Evolutionary conservation across 164 flowering plant species (phyloP).

Genomic region (Taxillus chinensis): DNA sequence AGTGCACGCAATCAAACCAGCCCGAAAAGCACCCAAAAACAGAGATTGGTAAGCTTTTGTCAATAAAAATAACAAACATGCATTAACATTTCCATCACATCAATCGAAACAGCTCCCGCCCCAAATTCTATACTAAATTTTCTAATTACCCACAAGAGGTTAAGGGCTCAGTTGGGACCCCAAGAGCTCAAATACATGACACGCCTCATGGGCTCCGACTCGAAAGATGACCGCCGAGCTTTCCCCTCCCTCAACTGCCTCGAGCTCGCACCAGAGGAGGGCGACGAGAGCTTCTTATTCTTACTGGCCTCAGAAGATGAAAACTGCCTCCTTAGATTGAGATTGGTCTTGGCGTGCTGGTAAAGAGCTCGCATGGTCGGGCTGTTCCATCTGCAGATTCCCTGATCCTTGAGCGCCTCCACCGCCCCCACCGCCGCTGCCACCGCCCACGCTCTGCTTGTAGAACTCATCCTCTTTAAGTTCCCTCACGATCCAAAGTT

Average conservation of each 20-base stretch:
- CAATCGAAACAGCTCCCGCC: no score
- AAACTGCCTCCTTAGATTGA: conserved; percentile 6
- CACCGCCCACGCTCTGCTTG: not conserved
- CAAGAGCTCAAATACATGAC: conserved; percentile 3
- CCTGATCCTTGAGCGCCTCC: conserved; percentile 8
- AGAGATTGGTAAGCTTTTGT: no score
- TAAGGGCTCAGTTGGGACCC: not conserved
- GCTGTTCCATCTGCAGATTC: conserved; percentile 6
- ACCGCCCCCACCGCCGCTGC: conserved; percentile 6
- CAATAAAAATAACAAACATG: no score
- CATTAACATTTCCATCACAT: no score
- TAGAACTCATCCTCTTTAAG: not conserved
- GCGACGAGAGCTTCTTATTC: conserved; percentile 4
- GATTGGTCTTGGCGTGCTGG: conserved; percentile 15
- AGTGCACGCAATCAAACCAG: no score
- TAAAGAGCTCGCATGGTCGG: not conserved
- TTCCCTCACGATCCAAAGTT: no score
- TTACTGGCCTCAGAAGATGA: conserved; percentile 1
- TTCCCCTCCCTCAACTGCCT: not conserved
- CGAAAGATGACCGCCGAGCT: conserved; percentile 4
- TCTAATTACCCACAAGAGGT: not conserved
- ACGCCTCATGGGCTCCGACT: not conserved
- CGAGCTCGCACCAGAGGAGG: conserved; percentile 5
- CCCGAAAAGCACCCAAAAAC: no score
- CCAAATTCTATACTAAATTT: no score